A percentile compares a stretch with the other conserved stretches of the same genome.
Evolutionary conservation across 345 rosid species (phyloP).

Genomic region (Combretum micranthum): DNA sequence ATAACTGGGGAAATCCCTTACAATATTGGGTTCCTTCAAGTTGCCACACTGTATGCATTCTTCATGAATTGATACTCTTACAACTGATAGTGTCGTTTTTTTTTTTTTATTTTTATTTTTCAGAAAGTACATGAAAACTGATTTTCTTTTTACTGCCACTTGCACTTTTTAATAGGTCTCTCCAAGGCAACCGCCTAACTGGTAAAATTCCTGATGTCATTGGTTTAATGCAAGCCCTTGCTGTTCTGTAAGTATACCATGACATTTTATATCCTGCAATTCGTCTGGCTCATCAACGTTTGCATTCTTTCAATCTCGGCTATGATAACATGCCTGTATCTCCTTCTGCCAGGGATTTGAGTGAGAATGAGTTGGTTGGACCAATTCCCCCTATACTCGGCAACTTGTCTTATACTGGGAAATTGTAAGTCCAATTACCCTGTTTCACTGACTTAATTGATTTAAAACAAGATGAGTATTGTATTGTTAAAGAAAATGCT

Average conservation of each 20-base stretch:
- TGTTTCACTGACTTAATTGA: neutral
- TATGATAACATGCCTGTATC: neutral
- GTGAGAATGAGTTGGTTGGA: constrained; percentile 87
- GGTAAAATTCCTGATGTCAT: constrained; percentile 87
- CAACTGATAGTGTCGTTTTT: no score
- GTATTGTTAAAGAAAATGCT: no score
- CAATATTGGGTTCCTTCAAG: constrained; percentile 93
- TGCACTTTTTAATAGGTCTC: constrained; percentile 44
- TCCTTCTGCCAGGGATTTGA: constrained; percentile 54
- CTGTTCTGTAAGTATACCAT: constrained; percentile 63
- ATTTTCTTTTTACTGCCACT: neutral
- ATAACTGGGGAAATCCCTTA: constrained; percentile 86
- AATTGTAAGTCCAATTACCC: constrained; percentile 46
- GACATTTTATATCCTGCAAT: neutral
- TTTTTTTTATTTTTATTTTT: no score
- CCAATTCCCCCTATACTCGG: constrained; percentile 88
- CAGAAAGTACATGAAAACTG: no score
- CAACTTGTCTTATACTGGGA: constrained; percentile 84
- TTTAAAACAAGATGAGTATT: neutral
- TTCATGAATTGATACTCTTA: neutral
- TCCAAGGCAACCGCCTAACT: constrained; percentile 71
- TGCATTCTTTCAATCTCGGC: no score
- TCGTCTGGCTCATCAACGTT: neutral
- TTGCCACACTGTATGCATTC: constrained; percentile 79
- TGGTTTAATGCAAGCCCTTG: constrained; percentile 98